phyloP scores from a whole-genome alignment of 192 early-diverging fungal genomes.

The Allomyces javanicus region DNA sequence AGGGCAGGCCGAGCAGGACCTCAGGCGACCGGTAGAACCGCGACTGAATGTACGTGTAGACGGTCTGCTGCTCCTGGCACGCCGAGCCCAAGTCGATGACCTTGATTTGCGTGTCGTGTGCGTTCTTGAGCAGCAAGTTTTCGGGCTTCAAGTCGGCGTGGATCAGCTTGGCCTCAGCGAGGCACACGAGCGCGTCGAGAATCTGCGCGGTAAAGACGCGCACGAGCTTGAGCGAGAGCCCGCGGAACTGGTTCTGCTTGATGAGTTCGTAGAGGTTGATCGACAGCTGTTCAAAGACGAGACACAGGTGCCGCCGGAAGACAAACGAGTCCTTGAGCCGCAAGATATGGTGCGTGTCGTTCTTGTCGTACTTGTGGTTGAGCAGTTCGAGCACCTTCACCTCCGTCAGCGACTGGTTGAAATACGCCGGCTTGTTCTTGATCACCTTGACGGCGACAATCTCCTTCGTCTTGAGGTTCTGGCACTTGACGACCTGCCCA shows the following conservation, averaged over 20 bases:
- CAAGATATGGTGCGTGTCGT: conserved; percentile 77
- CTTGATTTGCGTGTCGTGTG: conserved; percentile 43
- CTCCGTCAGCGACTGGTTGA: conserved; percentile 94
- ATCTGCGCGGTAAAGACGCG: conserved; percentile 84
- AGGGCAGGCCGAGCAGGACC: conserved; percentile 80
- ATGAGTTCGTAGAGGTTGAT: conserved; percentile 96
- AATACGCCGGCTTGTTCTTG: conserved; percentile 94
- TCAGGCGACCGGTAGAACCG: conserved; percentile 93
- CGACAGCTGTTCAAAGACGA: conserved; percentile 92
- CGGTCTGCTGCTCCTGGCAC: conserved; percentile 81
- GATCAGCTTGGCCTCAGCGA: conserved; percentile 76
- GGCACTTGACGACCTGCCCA: conserved; percentile 95
- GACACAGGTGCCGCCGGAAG: conserved; percentile 76
- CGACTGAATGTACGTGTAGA: conserved; percentile 96
- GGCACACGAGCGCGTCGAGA: conserved; percentile 67
- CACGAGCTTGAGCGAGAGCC: conserved; percentile 81
- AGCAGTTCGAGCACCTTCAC: conserved; percentile 79
- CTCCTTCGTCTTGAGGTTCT: conserved; percentile 78
- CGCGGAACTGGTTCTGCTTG: conserved; percentile 92
- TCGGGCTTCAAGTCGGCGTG: conserved; percentile 99
- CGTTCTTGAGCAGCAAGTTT: conserved; percentile 81
- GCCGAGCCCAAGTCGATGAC: conserved; percentile 99
- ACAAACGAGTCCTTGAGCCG: conserved; percentile 83
- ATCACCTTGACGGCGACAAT: conserved; percentile 91
- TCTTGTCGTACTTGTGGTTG: conserved; percentile 67